Conservation (phyloP, 2,329 filamentous ascomycete species). For the Xylaria sp. region DNA sequence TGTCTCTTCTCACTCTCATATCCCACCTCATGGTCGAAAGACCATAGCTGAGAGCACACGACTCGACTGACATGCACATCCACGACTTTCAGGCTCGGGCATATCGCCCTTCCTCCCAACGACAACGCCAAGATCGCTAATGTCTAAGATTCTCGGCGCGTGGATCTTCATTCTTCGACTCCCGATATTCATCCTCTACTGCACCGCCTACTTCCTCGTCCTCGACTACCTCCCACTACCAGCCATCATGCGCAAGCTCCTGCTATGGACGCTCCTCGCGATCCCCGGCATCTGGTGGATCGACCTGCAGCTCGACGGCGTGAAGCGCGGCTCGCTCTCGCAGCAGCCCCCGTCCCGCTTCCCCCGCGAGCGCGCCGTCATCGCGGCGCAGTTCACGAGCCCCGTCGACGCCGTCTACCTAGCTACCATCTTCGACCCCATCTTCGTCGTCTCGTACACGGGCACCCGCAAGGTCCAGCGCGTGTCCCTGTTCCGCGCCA, state of each 20-base stretch:
- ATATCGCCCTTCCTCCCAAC: conserved; percentile 96
- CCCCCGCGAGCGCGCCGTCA: conserved; percentile 81
- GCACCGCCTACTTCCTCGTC: conserved; percentile 78
- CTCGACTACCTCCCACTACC: conserved; percentile 82
- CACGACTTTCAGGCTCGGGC: conserved; percentile 77
- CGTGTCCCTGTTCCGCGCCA: conserved; percentile 80
- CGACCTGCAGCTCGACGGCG: conserved; percentile 96
- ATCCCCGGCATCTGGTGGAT: conserved; percentile 98
- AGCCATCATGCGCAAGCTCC: conserved; percentile 76
- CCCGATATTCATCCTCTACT: conserved; percentile 77
- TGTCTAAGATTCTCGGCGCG: conserved; percentile 72
- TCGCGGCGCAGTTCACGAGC: conserved; percentile 90
- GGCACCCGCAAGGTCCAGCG: conserved; percentile 76
- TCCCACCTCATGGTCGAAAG: not conserved
- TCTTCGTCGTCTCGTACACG: conserved; percentile 90
- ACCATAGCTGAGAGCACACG: conserved; percentile 7
- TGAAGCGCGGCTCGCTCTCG: conserved; percentile 87
- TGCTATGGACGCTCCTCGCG: conserved; percentile 86
- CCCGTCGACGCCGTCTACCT: conserved; percentile 95
- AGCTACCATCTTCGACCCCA: conserved; percentile 93
- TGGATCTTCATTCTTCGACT: conserved; percentile 84
- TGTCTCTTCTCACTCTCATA: not conserved
- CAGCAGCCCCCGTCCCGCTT: conserved; percentile 78
- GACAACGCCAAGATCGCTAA: conserved; percentile 69
- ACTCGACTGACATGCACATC: conserved; percentile 7